Evolutionary conservation across 23 red algal genomes (phyloP).

Genomic region (Gracilaria vermiculophylla): DNA sequence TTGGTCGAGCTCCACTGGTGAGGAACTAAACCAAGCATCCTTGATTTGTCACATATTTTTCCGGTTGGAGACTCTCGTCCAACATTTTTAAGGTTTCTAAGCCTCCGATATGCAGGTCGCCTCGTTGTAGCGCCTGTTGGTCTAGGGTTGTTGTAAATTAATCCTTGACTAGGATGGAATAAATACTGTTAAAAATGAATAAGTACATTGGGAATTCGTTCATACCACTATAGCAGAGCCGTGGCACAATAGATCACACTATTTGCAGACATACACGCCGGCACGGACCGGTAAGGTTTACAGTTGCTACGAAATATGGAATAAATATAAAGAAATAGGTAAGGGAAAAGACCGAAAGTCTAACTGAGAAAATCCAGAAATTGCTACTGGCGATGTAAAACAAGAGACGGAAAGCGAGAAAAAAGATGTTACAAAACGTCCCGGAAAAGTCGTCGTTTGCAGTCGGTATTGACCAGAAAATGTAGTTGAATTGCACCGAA

Average conservation of each 20-base stretch:
- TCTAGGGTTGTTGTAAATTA: slow-evolving; percentile 85
- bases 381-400: neutral
- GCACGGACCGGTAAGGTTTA: slow-evolving; percentile 91
- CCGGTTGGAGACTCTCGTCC: too few relatives aligned
- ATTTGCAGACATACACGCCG: slow-evolving; percentile 82
- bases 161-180: slow-evolving; percentile 85
- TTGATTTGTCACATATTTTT: too few relatives aligned
- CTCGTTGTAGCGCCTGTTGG: too few relatives aligned
- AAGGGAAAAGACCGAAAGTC: neutral
- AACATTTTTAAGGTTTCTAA: too few relatives aligned
- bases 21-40: too few relatives aligned
- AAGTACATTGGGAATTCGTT: slow-evolving; percentile 74
- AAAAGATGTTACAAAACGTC: neutral
- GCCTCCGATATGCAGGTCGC: too few relatives aligned
- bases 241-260: slow-evolving; percentile 89
- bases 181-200: slow-evolving; percentile 73
- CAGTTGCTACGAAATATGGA: slow-evolving; percentile 84
- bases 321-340: slow-evolving; percentile 21
- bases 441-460: neutral
- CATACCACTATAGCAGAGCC: slow-evolving; percentile 38
- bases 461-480: neutral
- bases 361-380: neutral
- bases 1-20: too few relatives aligned
- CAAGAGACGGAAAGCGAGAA: neutral
- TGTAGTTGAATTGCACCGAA: neutral